Base-by-base conservation (phyloP, 163 green algal genomes). In the Chlamydomonas reinhardtii region DNA sequence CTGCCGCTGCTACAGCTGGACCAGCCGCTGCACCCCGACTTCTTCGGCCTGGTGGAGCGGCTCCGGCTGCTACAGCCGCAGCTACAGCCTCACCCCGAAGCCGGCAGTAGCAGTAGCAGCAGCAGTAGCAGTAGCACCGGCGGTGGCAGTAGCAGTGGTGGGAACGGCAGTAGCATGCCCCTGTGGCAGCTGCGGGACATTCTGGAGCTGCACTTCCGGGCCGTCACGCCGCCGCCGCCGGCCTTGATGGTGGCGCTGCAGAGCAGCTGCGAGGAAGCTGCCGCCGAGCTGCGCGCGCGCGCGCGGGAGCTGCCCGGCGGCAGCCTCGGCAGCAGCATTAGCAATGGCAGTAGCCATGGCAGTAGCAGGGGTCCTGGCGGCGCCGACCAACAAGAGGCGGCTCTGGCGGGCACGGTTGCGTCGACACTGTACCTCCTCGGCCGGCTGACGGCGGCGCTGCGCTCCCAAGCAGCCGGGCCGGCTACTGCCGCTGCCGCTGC, bases 401-500 rank as follows among this genome's bases (percentile, higher is more conserved):
- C 34, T 20, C 17, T 85, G 20, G 78, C 78, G 20, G 78, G 78
- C 31, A 71, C 66, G 24, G 17, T 85, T 9, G 66, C 32, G 0
- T 85, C 78, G n/a, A 52, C 64, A 43, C 66, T 85, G 66, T 85
- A 85, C 78, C 43, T 77, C 2, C 48, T 85, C 20, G 74, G 62
- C 29, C 71, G 71, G 3, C 22, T 34, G 34, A 31, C 17, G 17
- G 24, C 61, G 61, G 24, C 61, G 61, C 61, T n/a, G 0, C 20
- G 17, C 24, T 69, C 61, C 14, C 24, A 22, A 11, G 61, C 61
- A 2, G 64, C 27, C 14, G 25, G 12, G 62, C 62, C 11, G 62
- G 62, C 24, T 8, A 11, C 32, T n/a, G 27, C 31, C 16, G 66
- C 66, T 31, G 65, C 65, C n/a, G n/a, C 65, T 25, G 65, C n/a